Evolutionary conservation across 2,329 filamentous ascomycete genomes (phyloP).

Genomic region (Arthroderma sp.): DNA sequence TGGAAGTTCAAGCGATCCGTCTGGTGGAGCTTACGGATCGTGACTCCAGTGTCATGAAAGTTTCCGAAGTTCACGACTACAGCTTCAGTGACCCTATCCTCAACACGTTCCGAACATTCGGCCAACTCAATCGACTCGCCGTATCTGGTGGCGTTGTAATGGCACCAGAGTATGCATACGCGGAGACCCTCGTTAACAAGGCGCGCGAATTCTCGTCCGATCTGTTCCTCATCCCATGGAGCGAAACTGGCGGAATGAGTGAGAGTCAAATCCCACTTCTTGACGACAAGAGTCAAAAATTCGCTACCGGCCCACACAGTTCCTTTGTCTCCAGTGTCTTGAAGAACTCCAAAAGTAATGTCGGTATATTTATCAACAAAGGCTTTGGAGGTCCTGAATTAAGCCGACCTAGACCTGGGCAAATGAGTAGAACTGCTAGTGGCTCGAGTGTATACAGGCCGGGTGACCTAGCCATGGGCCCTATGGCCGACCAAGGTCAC

Average conservation of each 20-base stretch:
- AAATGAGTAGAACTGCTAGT: conserved; percentile 39
- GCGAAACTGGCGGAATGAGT: conserved; percentile 60
- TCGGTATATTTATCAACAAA: conserved; percentile 69
- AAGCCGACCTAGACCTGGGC: conserved; percentile 13
- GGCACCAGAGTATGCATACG: conserved; percentile 63
- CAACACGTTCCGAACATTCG: conserved; percentile 82
- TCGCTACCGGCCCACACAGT: conserved; percentile 51
- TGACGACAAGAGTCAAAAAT: conserved; percentile 42
- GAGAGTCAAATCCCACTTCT: conserved; percentile 46
- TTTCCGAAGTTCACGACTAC: conserved; percentile 66
- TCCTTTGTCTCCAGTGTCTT: conserved; percentile 61
- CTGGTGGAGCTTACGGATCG: conserved; percentile 80
- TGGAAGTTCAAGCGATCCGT: conserved; percentile 72
- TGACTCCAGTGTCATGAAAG: conserved; percentile 89
- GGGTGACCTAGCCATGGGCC: conserved; percentile 43
- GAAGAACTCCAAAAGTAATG: conserved; percentile 49
- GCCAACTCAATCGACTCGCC: conserved; percentile 68
- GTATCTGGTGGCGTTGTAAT: conserved; percentile 72
- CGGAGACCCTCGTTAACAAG: conserved; percentile 60
- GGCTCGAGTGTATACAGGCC: conserved; percentile 47
- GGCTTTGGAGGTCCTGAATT: conserved; percentile 39
- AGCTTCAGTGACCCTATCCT: conserved; percentile 67
- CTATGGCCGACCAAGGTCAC: conserved; percentile 56
- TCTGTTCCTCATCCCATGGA: conserved; percentile 79
- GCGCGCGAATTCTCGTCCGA: conserved; percentile 59